These are phyloP conservation scores for Kwoniella sp. DNA, from an alignment of 768 basidiomycete genomes.

Conservation along the genomic window DNA sequence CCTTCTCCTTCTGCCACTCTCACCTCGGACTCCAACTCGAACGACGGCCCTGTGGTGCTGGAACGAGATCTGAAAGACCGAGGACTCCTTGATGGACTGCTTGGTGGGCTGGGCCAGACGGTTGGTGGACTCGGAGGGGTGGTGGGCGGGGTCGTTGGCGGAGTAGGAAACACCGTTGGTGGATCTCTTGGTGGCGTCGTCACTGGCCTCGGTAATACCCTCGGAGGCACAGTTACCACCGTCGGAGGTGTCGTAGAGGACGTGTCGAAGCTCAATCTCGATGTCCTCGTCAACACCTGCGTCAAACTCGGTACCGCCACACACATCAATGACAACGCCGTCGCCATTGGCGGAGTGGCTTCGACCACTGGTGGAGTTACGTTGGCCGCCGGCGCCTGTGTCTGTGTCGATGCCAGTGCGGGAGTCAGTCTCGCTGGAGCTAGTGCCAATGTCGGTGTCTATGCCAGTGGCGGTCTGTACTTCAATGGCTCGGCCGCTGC, in stretches of 20 bases:
- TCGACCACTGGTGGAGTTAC: constrained; percentile 4
- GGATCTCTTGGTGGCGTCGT: constrained; percentile 16
- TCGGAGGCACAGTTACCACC: constrained; percentile 19
- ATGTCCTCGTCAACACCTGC: constrained; percentile 21
- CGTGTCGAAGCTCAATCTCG: constrained; percentile 22
- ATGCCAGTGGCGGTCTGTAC: constrained; percentile 14
- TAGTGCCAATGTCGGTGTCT: constrained; percentile 14
- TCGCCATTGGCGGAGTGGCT: background rate
- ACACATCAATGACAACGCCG: constrained; percentile 8
- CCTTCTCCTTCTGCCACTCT: background rate
- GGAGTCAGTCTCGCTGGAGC: constrained; percentile 8
- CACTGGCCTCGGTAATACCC: constrained; percentile 3
- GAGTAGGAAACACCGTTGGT: constrained; percentile 13
- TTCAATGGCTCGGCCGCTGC: constrained; percentile 19
- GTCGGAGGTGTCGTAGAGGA: constrained; percentile 14
- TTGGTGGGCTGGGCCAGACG: constrained; percentile 18
- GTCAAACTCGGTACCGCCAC: constrained; percentile 13
- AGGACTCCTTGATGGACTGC: constrained; percentile 17
- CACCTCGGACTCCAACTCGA: too few species aligned
- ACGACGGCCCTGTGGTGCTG: background rate
- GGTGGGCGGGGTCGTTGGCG: constrained; percentile 15
- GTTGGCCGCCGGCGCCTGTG: constrained; percentile 22
- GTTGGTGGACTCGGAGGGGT: constrained; percentile 14
- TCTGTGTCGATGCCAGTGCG: constrained; percentile 24
- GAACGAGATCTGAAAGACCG: constrained; percentile 2